Conservation (phyloP, 2,329 filamentous ascomycete genomes). For the Botryotinia calthae region DNA sequence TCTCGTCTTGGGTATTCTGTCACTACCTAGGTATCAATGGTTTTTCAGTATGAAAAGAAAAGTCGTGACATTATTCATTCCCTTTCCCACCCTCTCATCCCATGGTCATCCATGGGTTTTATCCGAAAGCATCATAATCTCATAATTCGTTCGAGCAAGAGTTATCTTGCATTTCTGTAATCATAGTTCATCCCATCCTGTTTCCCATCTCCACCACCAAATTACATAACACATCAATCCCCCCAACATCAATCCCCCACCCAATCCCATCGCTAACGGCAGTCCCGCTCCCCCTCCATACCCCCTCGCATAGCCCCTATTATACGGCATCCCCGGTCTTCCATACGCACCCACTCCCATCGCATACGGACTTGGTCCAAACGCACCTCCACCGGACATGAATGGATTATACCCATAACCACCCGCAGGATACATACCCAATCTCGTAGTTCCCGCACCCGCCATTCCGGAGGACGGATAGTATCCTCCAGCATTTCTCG, state of each 20-base stretch:
- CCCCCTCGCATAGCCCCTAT: constrained; percentile 43
- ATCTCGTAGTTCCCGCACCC: constrained; percentile 24
- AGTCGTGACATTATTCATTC: not conserved
- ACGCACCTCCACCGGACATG: constrained; percentile 35
- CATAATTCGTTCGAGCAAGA: not conserved
- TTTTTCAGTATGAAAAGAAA: not conserved
- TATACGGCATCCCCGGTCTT: constrained; percentile 49
- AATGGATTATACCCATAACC: constrained; percentile 48
- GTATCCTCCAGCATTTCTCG: constrained; percentile 28
- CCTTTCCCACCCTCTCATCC: not conserved
- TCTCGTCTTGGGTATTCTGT: not conserved
- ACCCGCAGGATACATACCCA: constrained; percentile 22
- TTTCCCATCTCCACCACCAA: not conserved
- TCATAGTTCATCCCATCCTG: no score
- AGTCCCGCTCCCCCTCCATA: constrained; percentile 48
- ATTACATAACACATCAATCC: constrained; percentile 39
- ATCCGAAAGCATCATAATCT: not conserved
- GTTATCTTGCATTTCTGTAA: not conserved
- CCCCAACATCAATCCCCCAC: constrained; percentile 48
- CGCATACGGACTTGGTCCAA: constrained; percentile 41
- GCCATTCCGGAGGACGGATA: constrained; percentile 23
- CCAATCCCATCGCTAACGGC: constrained; percentile 45
- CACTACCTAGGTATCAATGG: not conserved
- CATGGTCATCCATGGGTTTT: not conserved
- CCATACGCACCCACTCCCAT: constrained; percentile 43